phyloP scores from a whole-genome alignment of 306 rosid species.

The Dalbergia cultrata region DNA sequence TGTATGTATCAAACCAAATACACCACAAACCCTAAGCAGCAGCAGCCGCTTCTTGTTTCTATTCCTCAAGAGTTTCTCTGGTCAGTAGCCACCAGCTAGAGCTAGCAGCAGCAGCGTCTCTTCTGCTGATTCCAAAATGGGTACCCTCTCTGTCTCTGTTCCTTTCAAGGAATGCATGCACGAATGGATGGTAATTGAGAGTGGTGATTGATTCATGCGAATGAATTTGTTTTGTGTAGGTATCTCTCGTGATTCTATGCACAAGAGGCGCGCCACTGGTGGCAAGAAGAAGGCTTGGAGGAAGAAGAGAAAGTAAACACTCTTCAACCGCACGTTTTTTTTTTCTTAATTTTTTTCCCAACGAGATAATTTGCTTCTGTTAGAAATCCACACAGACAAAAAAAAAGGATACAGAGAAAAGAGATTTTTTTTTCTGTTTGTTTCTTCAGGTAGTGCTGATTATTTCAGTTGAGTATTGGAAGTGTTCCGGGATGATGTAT shows the following conservation, averaged over 20 bases:
- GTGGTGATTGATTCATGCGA: background rate
- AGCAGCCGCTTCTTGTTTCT: background rate
- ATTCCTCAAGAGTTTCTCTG: background rate
- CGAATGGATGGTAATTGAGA: background rate
- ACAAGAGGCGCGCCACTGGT: constrained; percentile 76
- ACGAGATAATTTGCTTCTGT: too few relatives aligned
- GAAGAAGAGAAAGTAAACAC: constrained; percentile 67
- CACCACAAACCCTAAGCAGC: constrained; percentile 33
- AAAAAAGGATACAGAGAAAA: background rate
- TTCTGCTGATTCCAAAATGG: constrained; percentile 31
- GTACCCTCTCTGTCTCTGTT: constrained; percentile 2
- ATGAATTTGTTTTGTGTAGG: constrained; percentile 38
- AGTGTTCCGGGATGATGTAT: background rate
- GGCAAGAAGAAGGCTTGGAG: constrained; percentile 83
- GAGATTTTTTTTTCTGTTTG: background rate
- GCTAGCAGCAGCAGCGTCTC: constrained; percentile 8
- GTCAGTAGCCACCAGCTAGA: background rate
- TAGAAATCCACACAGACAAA: background rate
- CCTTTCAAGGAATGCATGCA: too few relatives aligned
- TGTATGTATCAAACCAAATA: background rate
- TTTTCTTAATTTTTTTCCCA: background rate
- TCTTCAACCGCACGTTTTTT: background rate
- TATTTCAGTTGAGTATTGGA: background rate
- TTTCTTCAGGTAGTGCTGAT: background rate
- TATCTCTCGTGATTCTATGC: constrained; percentile 79